These are phyloP conservation scores for Achaetomiella virescens DNA, from an alignment of 495 filamentous ascomycete genomes.

Conservation along the genomic window DNA sequence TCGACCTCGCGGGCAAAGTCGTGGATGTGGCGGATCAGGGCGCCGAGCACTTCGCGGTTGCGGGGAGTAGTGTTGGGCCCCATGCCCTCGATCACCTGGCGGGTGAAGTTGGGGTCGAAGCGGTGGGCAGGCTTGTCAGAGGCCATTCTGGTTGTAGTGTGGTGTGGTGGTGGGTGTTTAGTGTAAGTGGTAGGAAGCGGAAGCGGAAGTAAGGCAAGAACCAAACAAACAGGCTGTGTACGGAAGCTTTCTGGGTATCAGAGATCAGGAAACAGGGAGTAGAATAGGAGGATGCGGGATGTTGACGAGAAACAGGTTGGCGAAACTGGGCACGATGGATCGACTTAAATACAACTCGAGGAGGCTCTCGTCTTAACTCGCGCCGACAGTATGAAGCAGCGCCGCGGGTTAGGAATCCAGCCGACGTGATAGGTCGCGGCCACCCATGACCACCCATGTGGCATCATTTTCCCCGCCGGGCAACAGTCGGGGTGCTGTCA, in stretches of 20 bases:
- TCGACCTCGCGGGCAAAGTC: conserved; percentile 80
- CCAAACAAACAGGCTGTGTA: neutral
- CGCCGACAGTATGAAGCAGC: neutral
- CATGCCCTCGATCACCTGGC: conserved; percentile 67
- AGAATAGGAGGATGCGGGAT: conserved; percentile 1
- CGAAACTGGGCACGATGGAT: conserved; percentile 1
- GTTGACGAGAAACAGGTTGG: neutral
- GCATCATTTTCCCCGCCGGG: conserved; percentile 31
- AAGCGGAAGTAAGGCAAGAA: too few relatives aligned
- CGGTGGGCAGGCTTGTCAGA: conserved; percentile 27
- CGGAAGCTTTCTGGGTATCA: neutral
- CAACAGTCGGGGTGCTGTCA: conserved; percentile 21
- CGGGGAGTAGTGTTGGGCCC: conserved; percentile 65
- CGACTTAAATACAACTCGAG: conserved; percentile 11
- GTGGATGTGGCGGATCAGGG: conserved; percentile 70
- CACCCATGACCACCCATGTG: conserved; percentile 6
- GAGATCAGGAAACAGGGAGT: neutral
- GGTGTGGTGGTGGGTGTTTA: conserved; percentile 7
- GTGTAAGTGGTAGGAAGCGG: neutral
- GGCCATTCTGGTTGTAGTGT: conserved; percentile 18
- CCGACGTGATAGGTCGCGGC: conserved; percentile 23
- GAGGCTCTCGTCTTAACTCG: conserved; percentile 1
- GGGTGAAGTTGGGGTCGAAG: conserved; percentile 73
- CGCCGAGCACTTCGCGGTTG: conserved; percentile 56
- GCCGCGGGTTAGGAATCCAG: conserved; percentile 12